Conservation (phyloP, 805 yeast genomes). For the Aciculoconidium aculeatum region DNA sequence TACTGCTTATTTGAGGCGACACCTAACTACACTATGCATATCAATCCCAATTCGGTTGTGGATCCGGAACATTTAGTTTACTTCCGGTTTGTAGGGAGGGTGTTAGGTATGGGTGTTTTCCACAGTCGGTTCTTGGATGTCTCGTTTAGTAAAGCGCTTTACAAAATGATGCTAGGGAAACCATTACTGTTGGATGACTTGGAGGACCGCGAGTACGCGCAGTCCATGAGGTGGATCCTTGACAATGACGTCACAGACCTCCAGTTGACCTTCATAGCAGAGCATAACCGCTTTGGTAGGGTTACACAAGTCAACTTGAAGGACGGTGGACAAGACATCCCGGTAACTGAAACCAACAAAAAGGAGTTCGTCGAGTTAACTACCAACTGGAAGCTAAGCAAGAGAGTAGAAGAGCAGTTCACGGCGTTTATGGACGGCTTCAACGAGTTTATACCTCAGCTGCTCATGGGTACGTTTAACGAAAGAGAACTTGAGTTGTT, state of each 20-base stretch:
- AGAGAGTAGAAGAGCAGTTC: conserved; percentile 92
- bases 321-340: conserved; percentile 80
- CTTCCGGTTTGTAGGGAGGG: conserved; percentile 97
- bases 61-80: conserved; percentile 97
- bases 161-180: conserved; percentile 94
- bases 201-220: conserved; percentile 96
- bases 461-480: conserved; percentile 91
- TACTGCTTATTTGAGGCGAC: conserved; percentile 96
- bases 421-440: conserved; percentile 95
- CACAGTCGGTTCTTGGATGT: conserved; percentile 97
- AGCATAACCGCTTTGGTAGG: conserved; percentile 94
- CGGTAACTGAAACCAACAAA: conserved; percentile 91
- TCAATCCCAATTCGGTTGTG: conserved; percentile 93
- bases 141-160: conserved; percentile 95
- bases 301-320: conserved; percentile 83
- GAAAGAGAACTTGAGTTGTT: conserved; percentile 94
- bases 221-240: conserved; percentile 91
- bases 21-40: conserved; percentile 95
- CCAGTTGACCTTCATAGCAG: conserved; percentile 82
- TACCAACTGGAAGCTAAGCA: conserved; percentile 92
- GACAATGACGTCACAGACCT: conserved; percentile 86
- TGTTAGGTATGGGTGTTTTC: conserved; percentile 96
- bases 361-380: conserved; percentile 91
- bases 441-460: conserved; percentile 96
- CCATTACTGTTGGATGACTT: conserved; percentile 93